phyloP scores from a whole-genome alignment of 768 basidiomycete species.

The Pulveroboletus frians region DNA sequence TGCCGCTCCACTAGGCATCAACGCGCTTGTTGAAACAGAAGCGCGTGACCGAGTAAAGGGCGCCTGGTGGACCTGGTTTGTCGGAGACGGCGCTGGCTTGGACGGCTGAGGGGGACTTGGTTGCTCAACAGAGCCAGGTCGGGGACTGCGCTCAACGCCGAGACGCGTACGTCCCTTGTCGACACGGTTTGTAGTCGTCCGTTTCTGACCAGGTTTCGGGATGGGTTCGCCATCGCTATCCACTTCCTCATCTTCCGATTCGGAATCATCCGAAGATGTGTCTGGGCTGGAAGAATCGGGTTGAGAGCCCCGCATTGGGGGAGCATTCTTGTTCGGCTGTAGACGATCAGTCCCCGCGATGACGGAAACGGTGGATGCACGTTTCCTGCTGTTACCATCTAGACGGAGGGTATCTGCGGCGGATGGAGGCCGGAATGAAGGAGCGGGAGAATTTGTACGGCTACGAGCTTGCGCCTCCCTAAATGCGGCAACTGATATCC shows the following conservation, averaged over 20 bases:
- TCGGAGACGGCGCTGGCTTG: slow-evolving; percentile 30
- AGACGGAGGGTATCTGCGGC: slow-evolving; percentile 27
- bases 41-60: slow-evolving; percentile 37
- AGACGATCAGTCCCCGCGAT: slow-evolving; percentile 13
- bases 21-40: slow-evolving; percentile 55
- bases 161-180: slow-evolving; percentile 11
- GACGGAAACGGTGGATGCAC: slow-evolving; percentile 29
- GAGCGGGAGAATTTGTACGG: slow-evolving; percentile 53
- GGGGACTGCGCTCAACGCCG: slow-evolving; percentile 14
- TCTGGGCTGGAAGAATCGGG: slow-evolving; percentile 15
- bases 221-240: slow-evolving; percentile 33
- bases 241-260: slow-evolving; percentile 33
- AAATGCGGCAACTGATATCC: slow-evolving; percentile 78
- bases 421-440: slow-evolving; percentile 43
- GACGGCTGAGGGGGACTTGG: slow-evolving; percentile 11
- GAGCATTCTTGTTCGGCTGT: slow-evolving; percentile 9
- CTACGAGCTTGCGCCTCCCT: slow-evolving; percentile 70
- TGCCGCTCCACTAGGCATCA: slow-evolving; percentile 47
- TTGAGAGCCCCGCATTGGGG: slow-evolving; percentile 9
- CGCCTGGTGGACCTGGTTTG: slow-evolving; percentile 3
- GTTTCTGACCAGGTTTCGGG: slow-evolving; percentile 31
- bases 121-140: background rate
- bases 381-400: slow-evolving; percentile 23
- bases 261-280: slow-evolving; percentile 34
- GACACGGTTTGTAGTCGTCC: slow-evolving; percentile 30